phyloP scores from a whole-genome alignment of 2,329 filamentous ascomycete species.

The Fusarium oligoseptatum region DNA sequence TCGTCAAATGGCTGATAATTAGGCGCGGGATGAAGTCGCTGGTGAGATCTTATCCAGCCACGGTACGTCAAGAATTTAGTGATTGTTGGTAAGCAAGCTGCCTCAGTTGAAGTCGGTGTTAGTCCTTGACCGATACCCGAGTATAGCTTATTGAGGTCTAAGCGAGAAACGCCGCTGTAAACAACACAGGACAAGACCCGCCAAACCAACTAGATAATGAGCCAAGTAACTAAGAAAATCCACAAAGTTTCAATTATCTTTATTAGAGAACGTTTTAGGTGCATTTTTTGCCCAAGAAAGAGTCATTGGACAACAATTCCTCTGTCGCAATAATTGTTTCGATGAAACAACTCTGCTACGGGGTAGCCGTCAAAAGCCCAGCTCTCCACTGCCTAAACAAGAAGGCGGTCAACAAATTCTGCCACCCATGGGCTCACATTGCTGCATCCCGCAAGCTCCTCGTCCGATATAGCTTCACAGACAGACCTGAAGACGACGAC shows the following conservation, averaged over 20 bases:
- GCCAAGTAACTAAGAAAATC: too few relatives aligned
- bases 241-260: too few relatives aligned
- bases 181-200: too few relatives aligned
- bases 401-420: constrained; percentile 42
- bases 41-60: neutral
- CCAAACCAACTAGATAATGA: too few relatives aligned
- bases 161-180: neutral
- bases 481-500: constrained; percentile 3
- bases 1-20: neutral
- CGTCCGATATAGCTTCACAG: constrained; percentile 37
- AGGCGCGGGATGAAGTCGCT: too few relatives aligned
- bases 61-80: neutral
- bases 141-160: neutral
- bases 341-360: neutral
- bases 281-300: neutral
- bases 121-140: neutral
- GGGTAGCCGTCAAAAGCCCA: neutral
- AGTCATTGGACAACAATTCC: neutral
- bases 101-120: neutral
- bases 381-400: neutral
- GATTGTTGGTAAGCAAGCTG: neutral
- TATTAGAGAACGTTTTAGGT: neutral
- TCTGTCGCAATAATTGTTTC: neutral
- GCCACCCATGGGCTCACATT: constrained; percentile 45
- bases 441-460: constrained; percentile 41